phyloP scores from a whole-genome alignment of 768 basidiomycete genomes.

The Tricholoma sp. region DNA sequence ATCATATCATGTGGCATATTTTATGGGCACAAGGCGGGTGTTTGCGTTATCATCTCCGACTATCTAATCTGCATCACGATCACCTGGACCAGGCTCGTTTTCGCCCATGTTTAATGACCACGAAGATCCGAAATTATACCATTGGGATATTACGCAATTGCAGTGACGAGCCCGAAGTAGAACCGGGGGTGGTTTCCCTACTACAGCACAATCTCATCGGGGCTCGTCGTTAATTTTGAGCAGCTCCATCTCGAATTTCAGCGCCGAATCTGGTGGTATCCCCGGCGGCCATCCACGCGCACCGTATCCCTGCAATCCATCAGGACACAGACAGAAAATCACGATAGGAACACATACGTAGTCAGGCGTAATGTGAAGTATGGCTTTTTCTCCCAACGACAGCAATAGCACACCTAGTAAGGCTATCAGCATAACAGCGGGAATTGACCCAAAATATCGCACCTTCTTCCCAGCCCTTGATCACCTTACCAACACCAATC shows the following conservation, averaged over 20 bases:
- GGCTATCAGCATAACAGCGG: conserved; percentile 10
- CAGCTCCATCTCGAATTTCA: conserved; percentile 83
- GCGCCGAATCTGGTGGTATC: conserved; percentile 70
- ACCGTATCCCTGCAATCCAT: conserved; percentile 58
- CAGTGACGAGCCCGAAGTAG: conserved; percentile 5
- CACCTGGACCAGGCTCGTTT: background rate
- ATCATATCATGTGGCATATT: no score
- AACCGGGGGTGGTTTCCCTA: conserved; percentile 1
- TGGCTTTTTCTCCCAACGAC: conserved; percentile 71
- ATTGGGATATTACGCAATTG: conserved; percentile 19
- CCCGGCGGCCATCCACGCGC: conserved; percentile 71
- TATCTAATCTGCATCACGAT: background rate
- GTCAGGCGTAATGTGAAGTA: conserved; percentile 64
- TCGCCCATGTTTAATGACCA: conserved; percentile 10
- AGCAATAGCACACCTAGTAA: conserved; percentile 67
- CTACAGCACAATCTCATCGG: conserved; percentile 5
- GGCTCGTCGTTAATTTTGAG: conserved; percentile 50
- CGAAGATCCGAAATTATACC: conserved; percentile 23
- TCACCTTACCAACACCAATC: conserved; percentile 80
- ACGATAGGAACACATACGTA: conserved; percentile 45
- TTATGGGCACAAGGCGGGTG: no score
- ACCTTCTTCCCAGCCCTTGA: conserved; percentile 92
- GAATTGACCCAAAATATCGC: conserved; percentile 13
- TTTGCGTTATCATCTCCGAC: background rate
- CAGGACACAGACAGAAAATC: background rate